Base-by-base conservation (phyloP, 164 flowering plant species). In the Aristolochia fimbriata region DNA sequence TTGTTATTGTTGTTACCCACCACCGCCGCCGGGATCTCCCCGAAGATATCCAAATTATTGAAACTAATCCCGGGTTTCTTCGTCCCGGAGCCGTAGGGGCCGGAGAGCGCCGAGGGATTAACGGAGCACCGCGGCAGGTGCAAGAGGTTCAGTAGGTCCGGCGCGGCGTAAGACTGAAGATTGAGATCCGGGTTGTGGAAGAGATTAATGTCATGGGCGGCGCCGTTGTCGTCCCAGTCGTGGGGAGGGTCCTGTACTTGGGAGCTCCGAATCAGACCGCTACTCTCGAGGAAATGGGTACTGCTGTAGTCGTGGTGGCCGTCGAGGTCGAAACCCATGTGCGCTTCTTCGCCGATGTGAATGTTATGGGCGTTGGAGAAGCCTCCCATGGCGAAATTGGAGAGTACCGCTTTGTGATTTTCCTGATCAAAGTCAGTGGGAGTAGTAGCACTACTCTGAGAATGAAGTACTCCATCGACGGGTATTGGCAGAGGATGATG, bases 81-180 rank as follows among this genome's bases (percentile, higher is more conserved):
- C 47, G n/a, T n/a, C n/a, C n/a, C n/a, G n/a, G n/a, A n/a, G n/a
- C n/a, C n/a, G n/a, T n/a, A n/a, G n/a, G n/a, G 30, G 56, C 16
- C 25, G 22, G 64, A 8, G 24, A 78, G 67, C 51, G 67, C 74
- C 0, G 85, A 76, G 17, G 17, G 83, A 61, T 0, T 80, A 49
- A 71, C 31, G 3, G 81, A 54, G 72, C 75, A 81, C 57, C 74
- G 69, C 7, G 87, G 83, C 22, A 79, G 46, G 56, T 80, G 81
- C 27, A 86, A 52, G 45, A 83, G 77, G 57, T 80, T 77, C 61
- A 83, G 78, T 58, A 83, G 84, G 68, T 81, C 82, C 0, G 87
- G 79, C 9, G 84, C 61, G 31, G 66, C 67, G 66, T 73, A 70
- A 61, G 54, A 63, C 3, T 74, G 74, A 33, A 68, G 68, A 25